A percentile compares a stretch with the other conserved stretches of the same genome.
Conservation (phyloP, 805 yeast genomes). For the Ogataea paradorogensis region DNA sequence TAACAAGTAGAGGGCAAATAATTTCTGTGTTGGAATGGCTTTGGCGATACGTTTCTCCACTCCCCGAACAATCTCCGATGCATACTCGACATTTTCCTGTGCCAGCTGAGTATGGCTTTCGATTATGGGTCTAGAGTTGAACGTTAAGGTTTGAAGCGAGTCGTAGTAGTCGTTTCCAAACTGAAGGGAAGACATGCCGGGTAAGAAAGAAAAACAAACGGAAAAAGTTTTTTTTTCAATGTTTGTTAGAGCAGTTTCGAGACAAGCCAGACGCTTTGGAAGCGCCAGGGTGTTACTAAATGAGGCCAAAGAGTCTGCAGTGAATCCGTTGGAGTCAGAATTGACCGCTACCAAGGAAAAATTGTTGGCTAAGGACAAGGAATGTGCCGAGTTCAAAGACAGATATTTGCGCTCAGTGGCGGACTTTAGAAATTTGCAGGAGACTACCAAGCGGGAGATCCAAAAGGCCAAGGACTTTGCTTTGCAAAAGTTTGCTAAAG, state of each 20-base stretch:
- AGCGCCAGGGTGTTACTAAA: constrained; percentile 26
- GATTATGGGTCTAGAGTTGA: constrained; percentile 88
- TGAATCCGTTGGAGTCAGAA: constrained; percentile 29
- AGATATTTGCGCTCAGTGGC: constrained; percentile 80
- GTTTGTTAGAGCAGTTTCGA: constrained; percentile 6
- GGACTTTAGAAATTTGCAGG: constrained; percentile 90
- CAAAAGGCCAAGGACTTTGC: constrained; percentile 89
- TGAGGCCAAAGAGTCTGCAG: constrained; percentile 24
- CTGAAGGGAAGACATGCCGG: constrained; percentile 19
- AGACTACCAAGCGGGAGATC: constrained; percentile 81
- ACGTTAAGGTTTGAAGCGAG: constrained; percentile 73
- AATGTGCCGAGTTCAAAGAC: constrained; percentile 78
- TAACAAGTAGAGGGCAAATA: constrained; percentile 77
- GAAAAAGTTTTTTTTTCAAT: constrained; percentile 4
- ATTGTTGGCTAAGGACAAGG: constrained; percentile 61
- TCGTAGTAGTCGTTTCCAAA: constrained; percentile 63
- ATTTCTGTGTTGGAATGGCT: constrained; percentile 79
- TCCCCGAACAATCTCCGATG: constrained; percentile 73
- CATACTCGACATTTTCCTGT: constrained; percentile 74
- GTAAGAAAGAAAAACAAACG: constrained; percentile 5
- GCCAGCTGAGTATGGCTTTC: constrained; percentile 82
- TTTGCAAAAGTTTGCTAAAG: constrained; percentile 87
- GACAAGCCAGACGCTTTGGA: constrained; percentile 23
- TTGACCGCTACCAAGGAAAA: constrained; percentile 47
- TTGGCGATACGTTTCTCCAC: constrained; percentile 71